These are phyloP conservation scores for Camellia lanceoleosa DNA, from an alignment of 148 eudicot genomes.

Conservation along the genomic window DNA sequence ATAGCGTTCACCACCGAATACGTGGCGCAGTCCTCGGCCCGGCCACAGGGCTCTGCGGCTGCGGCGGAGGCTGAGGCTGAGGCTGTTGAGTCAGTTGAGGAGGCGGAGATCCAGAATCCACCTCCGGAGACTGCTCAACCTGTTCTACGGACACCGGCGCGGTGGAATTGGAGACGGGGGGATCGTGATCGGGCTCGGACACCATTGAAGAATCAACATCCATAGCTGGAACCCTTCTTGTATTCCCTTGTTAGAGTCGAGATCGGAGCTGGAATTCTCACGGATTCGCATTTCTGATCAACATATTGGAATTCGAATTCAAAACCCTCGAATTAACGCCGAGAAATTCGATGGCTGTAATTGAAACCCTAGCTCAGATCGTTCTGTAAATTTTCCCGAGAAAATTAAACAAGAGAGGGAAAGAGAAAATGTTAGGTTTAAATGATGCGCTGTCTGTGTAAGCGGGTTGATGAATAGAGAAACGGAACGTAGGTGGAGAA, in stretches of 20 bases:
- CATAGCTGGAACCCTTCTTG: slow-evolving; percentile 28
- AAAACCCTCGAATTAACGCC: not conserved
- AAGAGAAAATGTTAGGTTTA: not conserved
- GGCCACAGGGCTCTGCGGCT: slow-evolving; percentile 33
- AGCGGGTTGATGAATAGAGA: not conserved
- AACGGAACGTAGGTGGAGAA: not conserved
- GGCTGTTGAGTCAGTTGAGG: slow-evolving; percentile 40
- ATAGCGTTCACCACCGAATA: slow-evolving; percentile 84
- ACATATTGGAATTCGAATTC: not conserved
- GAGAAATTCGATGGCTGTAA: not conserved
- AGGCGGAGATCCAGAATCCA: slow-evolving; percentile 16
- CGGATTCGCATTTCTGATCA: slow-evolving; percentile 9
- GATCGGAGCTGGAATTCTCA: slow-evolving; percentile 20
- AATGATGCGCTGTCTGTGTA: not conserved
- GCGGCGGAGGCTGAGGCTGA: slow-evolving; percentile 26
- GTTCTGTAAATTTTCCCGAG: not conserved
- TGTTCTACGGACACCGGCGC: slow-evolving; percentile 10
- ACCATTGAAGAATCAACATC: slow-evolving; percentile 62
- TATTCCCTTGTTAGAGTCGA: not conserved
- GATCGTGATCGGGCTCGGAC: slow-evolving; percentile 48
- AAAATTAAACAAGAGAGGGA: not conserved
- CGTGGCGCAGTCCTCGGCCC: slow-evolving; percentile 83
- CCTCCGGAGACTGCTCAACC: slow-evolving; percentile 24
- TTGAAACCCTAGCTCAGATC: slow-evolving; percentile 14
- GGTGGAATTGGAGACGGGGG: slow-evolving; percentile 18